A percentile compares a stretch with the other conserved stretches of the same genome.
phyloP scores from a whole-genome alignment of 257 asterid species.

The Solanum pinnatisectum region DNA sequence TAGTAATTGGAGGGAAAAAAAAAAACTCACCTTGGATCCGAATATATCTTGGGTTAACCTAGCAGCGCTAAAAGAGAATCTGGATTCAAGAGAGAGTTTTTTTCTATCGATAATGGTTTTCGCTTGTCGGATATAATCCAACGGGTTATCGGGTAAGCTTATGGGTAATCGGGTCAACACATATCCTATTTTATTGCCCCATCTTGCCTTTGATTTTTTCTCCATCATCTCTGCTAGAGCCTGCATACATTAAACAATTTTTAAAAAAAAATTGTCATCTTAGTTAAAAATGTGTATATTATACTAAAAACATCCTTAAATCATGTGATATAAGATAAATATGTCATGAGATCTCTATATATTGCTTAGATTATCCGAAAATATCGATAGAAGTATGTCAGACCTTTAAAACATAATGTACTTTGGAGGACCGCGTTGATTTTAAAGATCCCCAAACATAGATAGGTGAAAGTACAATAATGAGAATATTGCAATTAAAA shows the following conservation, averaged over 20 bases:
- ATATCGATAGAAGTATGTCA: not conserved
- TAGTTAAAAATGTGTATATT: too few species aligned
- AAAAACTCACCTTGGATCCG: slow-evolving; percentile 26
- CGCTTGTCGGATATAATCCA: slow-evolving; percentile 28
- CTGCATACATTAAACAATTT: slow-evolving; percentile 4
- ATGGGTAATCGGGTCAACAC: slow-evolving; percentile 22
- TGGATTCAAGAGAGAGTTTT: slow-evolving; percentile 39
- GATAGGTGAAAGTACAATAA: not conserved
- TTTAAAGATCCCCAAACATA: too few species aligned
- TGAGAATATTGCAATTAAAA: not conserved
- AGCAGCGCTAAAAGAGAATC: not conserved
- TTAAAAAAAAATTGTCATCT: not conserved
- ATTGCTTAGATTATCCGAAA: too few species aligned
- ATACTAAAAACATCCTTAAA: not conserved
- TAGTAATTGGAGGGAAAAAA: not conserved
- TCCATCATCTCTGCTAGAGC: slow-evolving; percentile 38
- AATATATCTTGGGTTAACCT: slow-evolving; percentile 10
- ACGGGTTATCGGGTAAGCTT: slow-evolving; percentile 23
- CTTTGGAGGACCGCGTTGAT: not conserved
- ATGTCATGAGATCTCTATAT: not conserved
- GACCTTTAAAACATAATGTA: not conserved
- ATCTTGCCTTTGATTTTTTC: slow-evolving; percentile 17
- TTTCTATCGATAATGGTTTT: slow-evolving; percentile 34
- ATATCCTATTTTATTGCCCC: slow-evolving; percentile 39
- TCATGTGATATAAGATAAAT: too few species aligned